Percentiles rank a stretch among this genome's conserved stretches.
Evolutionary conservation across 2,329 filamentous ascomycete species (phyloP).

Genomic region (Exophiala sideris): DNA sequence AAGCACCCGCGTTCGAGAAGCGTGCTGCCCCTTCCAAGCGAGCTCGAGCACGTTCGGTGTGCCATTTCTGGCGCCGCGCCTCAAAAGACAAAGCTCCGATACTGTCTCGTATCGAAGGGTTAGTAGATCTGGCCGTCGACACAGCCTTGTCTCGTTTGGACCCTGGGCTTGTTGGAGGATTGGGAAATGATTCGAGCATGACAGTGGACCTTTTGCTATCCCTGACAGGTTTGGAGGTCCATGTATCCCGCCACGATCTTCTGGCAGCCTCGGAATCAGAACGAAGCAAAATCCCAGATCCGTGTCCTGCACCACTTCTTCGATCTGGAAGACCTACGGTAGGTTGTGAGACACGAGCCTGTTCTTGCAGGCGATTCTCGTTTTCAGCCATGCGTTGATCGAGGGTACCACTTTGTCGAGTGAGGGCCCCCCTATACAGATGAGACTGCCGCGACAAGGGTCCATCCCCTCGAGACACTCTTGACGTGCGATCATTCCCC

Average conservation of each 20-base stretch:
- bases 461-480: not conserved
- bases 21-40: slow-evolving; percentile 18
- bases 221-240: slow-evolving; percentile 34
- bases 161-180: slow-evolving; percentile 12
- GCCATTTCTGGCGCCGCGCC: slow-evolving; percentile 18
- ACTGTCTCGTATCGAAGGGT: slow-evolving; percentile 1
- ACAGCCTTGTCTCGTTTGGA: not conserved
- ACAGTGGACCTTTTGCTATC: slow-evolving; percentile 37
- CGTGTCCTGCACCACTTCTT: slow-evolving; percentile 42
- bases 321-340: slow-evolving; percentile 36
- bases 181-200: slow-evolving; percentile 29
- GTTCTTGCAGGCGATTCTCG: no score
- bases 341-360: not conserved
- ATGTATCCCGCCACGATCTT: slow-evolving; percentile 39
- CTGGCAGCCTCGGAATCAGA: slow-evolving; percentile 35
- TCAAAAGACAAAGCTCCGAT: slow-evolving; percentile 12
- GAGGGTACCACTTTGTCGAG: slow-evolving; percentile 10
- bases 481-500: slow-evolving; percentile 26
- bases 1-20: slow-evolving; percentile 22
- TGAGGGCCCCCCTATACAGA: not conserved
- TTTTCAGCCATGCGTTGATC: slow-evolving; percentile 22
- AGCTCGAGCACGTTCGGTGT: slow-evolving; percentile 23
- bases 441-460: not conserved
- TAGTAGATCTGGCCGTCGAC: not conserved
- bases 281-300: slow-evolving; percentile 39